Evolutionary conservation across 371 early-diverging fungal genomes (phyloP).

Genomic region (Lichtheimia hyalospora): DNA sequence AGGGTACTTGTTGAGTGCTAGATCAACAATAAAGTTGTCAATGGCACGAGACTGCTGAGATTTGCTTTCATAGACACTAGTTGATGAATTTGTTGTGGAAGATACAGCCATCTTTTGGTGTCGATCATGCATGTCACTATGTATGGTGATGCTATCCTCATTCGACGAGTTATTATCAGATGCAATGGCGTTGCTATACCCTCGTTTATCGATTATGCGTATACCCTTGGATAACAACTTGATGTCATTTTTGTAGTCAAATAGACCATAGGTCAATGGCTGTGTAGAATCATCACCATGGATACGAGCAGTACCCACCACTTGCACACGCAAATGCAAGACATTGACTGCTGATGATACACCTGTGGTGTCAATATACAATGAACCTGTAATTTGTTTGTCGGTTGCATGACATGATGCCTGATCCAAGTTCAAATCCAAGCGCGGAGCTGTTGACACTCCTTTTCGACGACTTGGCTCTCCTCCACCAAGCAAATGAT

Average conservation of each 20-base stretch:
- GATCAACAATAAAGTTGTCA: no score
- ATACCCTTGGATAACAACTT: constrained; percentile 15
- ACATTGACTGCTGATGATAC: constrained; percentile 5
- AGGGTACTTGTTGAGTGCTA: no score
- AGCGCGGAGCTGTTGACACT: no score
- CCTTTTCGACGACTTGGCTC: no score
- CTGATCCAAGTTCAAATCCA: no score
- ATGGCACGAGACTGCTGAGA: no score
- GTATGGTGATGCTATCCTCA: neutral
- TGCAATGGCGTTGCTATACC: neutral
- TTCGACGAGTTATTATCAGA: neutral
- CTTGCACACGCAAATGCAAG: constrained; percentile 6
- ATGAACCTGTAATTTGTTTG: neutral
- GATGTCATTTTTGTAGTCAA: constrained; percentile 17
- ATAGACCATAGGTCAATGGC: constrained; percentile 15
- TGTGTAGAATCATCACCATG: constrained; percentile 13
- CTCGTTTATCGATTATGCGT: constrained; percentile 12
- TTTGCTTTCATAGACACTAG: no score
- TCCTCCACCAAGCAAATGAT: no score
- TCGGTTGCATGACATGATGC: no score
- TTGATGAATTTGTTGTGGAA: no score
- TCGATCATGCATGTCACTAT: no score
- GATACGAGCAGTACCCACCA: constrained; percentile 14
- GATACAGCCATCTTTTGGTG: no score
- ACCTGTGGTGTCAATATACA: neutral